Percentiles rank a stretch among this genome's conserved stretches.
Conservation (phyloP, 495 filamentous ascomycete genomes). For the Bacidia gigantensis region DNA sequence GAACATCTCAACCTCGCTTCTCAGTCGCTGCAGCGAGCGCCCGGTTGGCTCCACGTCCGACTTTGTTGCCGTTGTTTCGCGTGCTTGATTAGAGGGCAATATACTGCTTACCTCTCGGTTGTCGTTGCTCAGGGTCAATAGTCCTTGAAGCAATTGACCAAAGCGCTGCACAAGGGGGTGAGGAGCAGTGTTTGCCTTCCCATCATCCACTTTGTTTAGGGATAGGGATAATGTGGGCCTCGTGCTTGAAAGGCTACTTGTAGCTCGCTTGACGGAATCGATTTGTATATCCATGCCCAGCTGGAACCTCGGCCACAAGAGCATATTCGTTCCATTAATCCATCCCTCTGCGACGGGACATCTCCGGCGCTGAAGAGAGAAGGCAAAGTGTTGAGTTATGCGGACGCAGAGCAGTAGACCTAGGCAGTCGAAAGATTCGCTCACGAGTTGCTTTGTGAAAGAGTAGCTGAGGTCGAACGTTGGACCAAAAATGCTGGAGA, state of each 20-base stretch:
- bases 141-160: conserved; percentile 74
- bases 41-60: conserved; percentile 88
- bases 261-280: conserved; percentile 58
- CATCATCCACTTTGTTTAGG: conserved; percentile 29
- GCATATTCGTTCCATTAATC: conserved; percentile 89
- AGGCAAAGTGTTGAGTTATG: conserved; percentile 82
- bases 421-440: conserved; percentile 65
- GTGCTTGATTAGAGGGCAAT: not conserved
- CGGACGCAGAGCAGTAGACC: conserved; percentile 84
- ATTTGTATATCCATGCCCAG: conserved; percentile 84
- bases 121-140: conserved; percentile 68
- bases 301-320: conserved; percentile 92
- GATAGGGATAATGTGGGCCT: conserved; percentile 43
- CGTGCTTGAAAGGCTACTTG: conserved; percentile 30
- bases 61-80: conserved; percentile 24
- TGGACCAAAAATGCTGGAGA: conserved; percentile 69
- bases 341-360: conserved; percentile 81
- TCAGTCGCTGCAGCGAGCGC: conserved; percentile 59
- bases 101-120: not conserved
- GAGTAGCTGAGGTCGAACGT: conserved; percentile 67
- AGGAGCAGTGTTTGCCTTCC: conserved; percentile 68
- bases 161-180: conserved; percentile 87
- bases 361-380: conserved; percentile 81
- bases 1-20: conserved; percentile 66
- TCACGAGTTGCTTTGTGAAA: conserved; percentile 63